Evolutionary conservation across 495 filamentous ascomycete genomes (phyloP).

Genomic region (Xylaria nigripes): DNA sequence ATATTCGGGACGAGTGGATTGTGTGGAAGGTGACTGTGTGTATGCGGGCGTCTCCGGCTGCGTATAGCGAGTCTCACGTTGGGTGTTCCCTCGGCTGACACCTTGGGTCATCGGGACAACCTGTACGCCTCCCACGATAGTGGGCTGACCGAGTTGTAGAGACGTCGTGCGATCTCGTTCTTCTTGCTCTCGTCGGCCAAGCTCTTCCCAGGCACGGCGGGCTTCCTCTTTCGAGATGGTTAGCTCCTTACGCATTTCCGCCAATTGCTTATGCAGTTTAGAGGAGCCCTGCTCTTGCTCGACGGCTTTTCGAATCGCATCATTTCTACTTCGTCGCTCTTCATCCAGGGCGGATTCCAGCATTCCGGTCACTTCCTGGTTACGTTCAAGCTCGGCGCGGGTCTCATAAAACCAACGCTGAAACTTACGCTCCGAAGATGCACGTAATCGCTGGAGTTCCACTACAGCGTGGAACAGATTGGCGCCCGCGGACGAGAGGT

Average conservation of each 20-base stretch:
- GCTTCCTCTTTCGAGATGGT: slow-evolving; percentile 95
- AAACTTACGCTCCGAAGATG: slow-evolving; percentile 93
- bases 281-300: slow-evolving; percentile 57
- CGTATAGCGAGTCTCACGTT: slow-evolving; percentile 32
- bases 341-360: slow-evolving; percentile 62
- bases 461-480: slow-evolving; percentile 98
- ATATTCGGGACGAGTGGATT: slow-evolving; percentile 27
- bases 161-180: slow-evolving; percentile 85
- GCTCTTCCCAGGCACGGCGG: slow-evolving; percentile 91
- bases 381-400: slow-evolving; percentile 74
- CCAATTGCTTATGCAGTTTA: slow-evolving; percentile 64
- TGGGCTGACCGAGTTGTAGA: slow-evolving; percentile 79
- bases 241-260: slow-evolving; percentile 82
- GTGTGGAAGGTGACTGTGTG: slow-evolving; percentile 26
- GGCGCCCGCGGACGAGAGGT: slow-evolving; percentile 89
- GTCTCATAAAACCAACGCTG: slow-evolving; percentile 99
- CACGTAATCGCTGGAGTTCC: slow-evolving; percentile 89
- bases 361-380: slow-evolving; percentile 75
- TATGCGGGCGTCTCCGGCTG: slow-evolving; percentile 35
- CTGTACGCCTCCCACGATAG: slow-evolving; percentile 84
- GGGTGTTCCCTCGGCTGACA: slow-evolving; percentile 55
- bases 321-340: slow-evolving; percentile 61
- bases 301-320: slow-evolving; percentile 54
- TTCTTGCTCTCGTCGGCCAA: slow-evolving; percentile 87
- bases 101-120: slow-evolving; percentile 92